Conservation (phyloP, 352 stramenopile species). For the Phytophthora pistaciae region DNA sequence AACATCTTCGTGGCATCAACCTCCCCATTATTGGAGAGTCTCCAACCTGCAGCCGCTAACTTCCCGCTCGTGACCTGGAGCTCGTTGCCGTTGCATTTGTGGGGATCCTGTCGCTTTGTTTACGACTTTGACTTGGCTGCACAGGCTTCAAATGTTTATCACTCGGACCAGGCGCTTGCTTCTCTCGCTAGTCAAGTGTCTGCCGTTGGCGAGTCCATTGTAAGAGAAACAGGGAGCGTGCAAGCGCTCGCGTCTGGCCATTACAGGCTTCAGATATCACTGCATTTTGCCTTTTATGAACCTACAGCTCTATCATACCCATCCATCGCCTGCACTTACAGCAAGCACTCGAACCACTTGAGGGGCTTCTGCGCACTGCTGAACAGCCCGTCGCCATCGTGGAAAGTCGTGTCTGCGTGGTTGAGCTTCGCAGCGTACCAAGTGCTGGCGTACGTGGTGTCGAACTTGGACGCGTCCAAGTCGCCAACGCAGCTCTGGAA, state of each 20-base stretch:
- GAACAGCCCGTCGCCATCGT: constrained; percentile 62
- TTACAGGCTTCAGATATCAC: background rate
- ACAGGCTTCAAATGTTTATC: background rate
- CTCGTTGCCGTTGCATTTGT: background rate
- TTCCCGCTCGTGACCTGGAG: background rate
- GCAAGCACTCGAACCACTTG: constrained; percentile 69
- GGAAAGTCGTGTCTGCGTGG: constrained; percentile 67
- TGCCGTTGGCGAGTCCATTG: background rate
- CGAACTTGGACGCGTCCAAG: constrained; percentile 47
- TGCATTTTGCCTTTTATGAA: constrained; percentile 7
- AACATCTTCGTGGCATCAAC: constrained; percentile 7
- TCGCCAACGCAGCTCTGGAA: constrained; percentile 63
- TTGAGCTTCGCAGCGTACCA: constrained; percentile 73
- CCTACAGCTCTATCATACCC: background rate
- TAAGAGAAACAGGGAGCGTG: background rate
- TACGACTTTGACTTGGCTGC: background rate
- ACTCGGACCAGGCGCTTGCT: background rate
- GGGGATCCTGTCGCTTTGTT: background rate
- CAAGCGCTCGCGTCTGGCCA: background rate
- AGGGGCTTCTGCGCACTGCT: constrained; percentile 59
- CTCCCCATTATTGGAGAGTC: no score
- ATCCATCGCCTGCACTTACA: constrained; percentile 22
- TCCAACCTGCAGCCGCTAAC: background rate
- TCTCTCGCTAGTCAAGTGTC: background rate
- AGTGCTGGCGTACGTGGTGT: constrained; percentile 37